These are phyloP conservation scores for Aspergillus ustus DNA, from an alignment of 2,329 filamentous ascomycete species.

Conservation along the genomic window DNA sequence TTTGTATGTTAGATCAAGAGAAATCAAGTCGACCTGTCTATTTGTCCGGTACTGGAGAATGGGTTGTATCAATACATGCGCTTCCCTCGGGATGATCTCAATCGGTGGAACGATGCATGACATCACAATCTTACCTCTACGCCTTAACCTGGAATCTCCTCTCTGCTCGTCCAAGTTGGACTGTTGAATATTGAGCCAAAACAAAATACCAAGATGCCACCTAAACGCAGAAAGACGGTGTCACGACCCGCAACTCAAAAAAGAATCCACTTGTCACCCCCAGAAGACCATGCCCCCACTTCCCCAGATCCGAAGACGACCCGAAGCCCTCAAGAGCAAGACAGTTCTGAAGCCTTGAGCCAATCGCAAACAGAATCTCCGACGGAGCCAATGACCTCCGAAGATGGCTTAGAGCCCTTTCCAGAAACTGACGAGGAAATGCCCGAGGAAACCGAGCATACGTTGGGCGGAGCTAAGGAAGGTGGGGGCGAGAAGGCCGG, in stretches of 20 bases:
- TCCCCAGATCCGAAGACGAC: not conserved
- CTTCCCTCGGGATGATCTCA: not conserved
- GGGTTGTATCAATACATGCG: too few relatives aligned
- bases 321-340: not conserved
- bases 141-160: not conserved
- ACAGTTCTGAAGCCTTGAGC: not conserved
- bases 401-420: not conserved
- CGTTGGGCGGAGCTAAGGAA: not conserved
- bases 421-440: constrained; percentile 31
- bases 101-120: not conserved
- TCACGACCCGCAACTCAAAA: not conserved
- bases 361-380: not conserved
- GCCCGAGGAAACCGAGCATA: constrained; percentile 22
- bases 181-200: not conserved
- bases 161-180: not conserved
- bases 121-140: not conserved
- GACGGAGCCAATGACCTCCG: not conserved
- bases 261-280: not conserved
- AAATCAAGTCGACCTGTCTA: too few relatives aligned
- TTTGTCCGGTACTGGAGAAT: too few relatives aligned
- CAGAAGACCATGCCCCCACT: not conserved
- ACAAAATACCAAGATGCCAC: not conserved
- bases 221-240: constrained; percentile 7
- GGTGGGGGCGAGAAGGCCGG: constrained; percentile 1
- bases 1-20: too few relatives aligned